Base-by-base conservation (phyloP, 2,329 filamentous ascomycete species). In the Colletotrichum shisoi region DNA sequence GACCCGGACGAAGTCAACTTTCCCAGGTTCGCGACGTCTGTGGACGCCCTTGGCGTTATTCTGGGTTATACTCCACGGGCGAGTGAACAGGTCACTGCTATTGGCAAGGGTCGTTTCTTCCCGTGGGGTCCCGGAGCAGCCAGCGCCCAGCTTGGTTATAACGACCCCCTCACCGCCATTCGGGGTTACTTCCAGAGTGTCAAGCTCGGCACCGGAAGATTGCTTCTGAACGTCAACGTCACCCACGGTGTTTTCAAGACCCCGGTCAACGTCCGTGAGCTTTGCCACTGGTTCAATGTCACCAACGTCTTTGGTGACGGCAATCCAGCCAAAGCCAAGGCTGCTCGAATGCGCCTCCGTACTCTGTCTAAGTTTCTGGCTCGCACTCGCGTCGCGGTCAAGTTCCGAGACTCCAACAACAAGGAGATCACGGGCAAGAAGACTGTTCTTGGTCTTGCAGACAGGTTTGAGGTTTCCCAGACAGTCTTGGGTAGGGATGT, bases 161-260 rank as follows among this genome's bases (percentile, higher is more conserved):
- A 76, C 0, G 71, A 71, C 0, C 75, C 75, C 8, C 76, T 83
- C 21, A 51, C 76, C 8, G 79, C 84, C 37, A 75, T 83, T 1
- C 81, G 85, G 17, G 85, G 85, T 1, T 87, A 84, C 70, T 86
- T 86, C 63, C 83, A 85, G 71, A 86, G 84, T 39, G 79, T 82
- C 3, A 83, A 85, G 6, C 76, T 84, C 0, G 82, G 82, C 0
- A 87, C 85, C 0, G 84, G 84, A 2, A 78, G 84, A 0, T 71
- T 87, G 1, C 78, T 88, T 0, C 75, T 87, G 31, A 88, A 88
- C 68, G 78, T 79, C 53, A 87, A 88, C 63, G 81, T 86, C 11
- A 82, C 83, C 0, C 82, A 86, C 69, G 82, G 81, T 3, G 79
- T 86, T 19, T 87, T 87, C 73, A 82, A 80, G 12, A 72, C 76